phyloP scores from a whole-genome alignment of 2,329 filamentous ascomycete genomes.

The Xylariaceae sp. region DNA sequence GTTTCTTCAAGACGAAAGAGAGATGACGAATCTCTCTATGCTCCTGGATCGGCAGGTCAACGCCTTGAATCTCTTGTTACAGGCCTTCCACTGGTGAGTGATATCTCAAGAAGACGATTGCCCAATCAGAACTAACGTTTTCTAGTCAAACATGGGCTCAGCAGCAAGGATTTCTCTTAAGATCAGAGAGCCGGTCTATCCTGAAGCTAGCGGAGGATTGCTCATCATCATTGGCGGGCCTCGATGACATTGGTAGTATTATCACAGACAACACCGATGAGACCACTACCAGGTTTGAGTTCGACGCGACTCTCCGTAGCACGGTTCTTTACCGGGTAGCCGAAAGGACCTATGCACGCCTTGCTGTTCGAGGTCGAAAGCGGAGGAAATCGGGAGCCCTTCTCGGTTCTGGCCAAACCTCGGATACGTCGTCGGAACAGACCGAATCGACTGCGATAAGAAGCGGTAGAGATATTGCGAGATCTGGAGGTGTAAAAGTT shows the following conservation, averaged over 20 bases:
- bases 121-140: not conserved
- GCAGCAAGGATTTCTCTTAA: constrained; percentile 8
- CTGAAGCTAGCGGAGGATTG: constrained; percentile 12
- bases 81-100: constrained; percentile 19
- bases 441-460: not conserved
- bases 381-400: not conserved
- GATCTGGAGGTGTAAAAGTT: too few species aligned
- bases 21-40: constrained; percentile 14
- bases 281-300: constrained; percentile 14
- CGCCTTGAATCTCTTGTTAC: constrained; percentile 17
- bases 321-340: constrained; percentile 11
- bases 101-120: not conserved
- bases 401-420: not conserved
- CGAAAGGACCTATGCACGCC: constrained; percentile 11
- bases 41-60: constrained; percentile 20
- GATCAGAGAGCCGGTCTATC: constrained; percentile 12
- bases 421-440: not conserved
- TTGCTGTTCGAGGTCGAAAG: constrained; percentile 5
- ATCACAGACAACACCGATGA: constrained; percentile 11
- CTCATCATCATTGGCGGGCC: constrained; percentile 15
- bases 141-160: constrained; percentile 10
- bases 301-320: constrained; percentile 11
- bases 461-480: too few species aligned
- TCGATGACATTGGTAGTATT: constrained; percentile 14
- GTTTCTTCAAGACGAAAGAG: constrained; percentile 15